Base-by-base conservation (phyloP, 2,329 filamentous ascomycete species). In the Cytospora paraplurivora region DNA sequence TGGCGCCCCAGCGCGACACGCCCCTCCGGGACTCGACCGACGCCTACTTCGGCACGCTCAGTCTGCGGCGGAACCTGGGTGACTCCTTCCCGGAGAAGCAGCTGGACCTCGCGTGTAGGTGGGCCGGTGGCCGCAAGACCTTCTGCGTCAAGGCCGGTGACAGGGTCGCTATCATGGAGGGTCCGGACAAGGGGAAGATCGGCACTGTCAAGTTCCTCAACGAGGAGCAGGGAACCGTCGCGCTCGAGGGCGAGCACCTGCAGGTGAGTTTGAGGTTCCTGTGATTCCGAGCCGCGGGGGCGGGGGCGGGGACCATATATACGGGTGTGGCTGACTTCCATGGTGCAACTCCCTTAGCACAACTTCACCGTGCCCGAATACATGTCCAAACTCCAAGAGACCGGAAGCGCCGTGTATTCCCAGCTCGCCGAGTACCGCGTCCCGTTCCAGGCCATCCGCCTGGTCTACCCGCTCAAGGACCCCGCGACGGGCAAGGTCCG, bases 101-200 rank as follows among this genome's bases (percentile, higher is more conserved):
- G 68, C 60, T 57, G 33, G 69, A 82, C 60, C 65, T 76, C 34
- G 74, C 77, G 62, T 74, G 77, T 68, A 76, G 83, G 49, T 87
- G 85, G 85, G 82, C 82, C n/a, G 83, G 85, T 52, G 81, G 81
- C 41, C 68, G 76, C 37, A 79, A 79, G 68, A 82, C 82, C 74
- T 79, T 91, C 66, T 89, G 87, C 68, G 78, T 93, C 64, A 84
- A 82, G 32, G 72, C 77, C 4, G 87, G 88, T 7, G 95, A 98
- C 76, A 85, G 95, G 65, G 93, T 97, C 37, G 91, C 94, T 59
- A 78, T 98, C 64, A 78, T 92, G 60, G 86, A 89, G 66, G 93
- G 94, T 10, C 84, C 83, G 41, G 90, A 95, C 71, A 90, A 88
- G 78, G 93, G 93, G 71, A 91, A 89, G 78, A 95, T 99, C 76